Evolutionary conservation across 192 early-diverging fungal genomes (phyloP).

Genomic region (Geosiphon pyriformis): DNA sequence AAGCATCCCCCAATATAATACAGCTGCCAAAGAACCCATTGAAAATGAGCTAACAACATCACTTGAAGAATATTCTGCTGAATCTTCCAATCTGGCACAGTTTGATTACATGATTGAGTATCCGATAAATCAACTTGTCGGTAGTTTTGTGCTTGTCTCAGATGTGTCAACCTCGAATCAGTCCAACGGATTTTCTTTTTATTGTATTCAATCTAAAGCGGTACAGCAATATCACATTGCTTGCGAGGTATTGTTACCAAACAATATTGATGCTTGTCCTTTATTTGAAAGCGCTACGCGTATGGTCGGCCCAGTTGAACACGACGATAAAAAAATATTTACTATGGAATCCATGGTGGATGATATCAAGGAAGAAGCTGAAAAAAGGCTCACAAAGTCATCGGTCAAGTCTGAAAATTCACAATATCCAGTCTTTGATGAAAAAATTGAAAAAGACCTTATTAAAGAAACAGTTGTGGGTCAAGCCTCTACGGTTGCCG

Average conservation of each 20-base stretch:
- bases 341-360: background rate
- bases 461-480: background rate
- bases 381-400: constrained; percentile 26
- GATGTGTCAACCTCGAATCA: constrained; percentile 29
- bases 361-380: background rate
- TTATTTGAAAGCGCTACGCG: constrained; percentile 3
- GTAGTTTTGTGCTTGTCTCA: constrained; percentile 37
- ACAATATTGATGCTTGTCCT: constrained; percentile 12
- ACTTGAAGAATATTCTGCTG: background rate
- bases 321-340: constrained; percentile 1
- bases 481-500: background rate
- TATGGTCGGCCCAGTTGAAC: background rate
- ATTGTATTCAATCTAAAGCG: constrained; percentile 41
- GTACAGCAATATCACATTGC: constrained; percentile 34
- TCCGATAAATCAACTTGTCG: constrained; percentile 36
- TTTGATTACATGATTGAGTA: constrained; percentile 47
- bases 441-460: constrained; percentile 11
- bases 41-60: constrained; percentile 26
- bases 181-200: constrained; percentile 36
- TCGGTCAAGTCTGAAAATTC: constrained; percentile 22
- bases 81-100: constrained; percentile 10
- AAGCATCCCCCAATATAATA: constrained; percentile 10
- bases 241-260: constrained; percentile 2
- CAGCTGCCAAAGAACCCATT: constrained; percentile 1
- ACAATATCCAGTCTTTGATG: constrained; percentile 1